phyloP scores from a whole-genome alignment of 306 rosid genomes.

The Lupinus albus region DNA sequence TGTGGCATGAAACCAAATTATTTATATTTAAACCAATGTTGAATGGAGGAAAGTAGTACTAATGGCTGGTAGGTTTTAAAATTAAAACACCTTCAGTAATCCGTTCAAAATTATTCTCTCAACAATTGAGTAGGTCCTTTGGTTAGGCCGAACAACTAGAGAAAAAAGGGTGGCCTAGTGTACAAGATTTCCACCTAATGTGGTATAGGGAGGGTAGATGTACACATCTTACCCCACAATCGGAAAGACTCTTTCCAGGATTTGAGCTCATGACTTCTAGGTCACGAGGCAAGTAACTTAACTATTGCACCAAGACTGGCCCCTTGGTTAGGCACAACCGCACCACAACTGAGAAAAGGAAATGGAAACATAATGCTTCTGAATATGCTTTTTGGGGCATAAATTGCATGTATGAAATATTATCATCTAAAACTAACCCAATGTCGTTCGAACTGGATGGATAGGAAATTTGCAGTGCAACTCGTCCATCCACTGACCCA shows the following conservation, averaged over 20 bases:
- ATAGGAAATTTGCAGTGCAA: constrained; percentile 64
- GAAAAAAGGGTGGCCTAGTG: no score
- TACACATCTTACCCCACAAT: no score
- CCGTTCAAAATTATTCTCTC: constrained; percentile 22
- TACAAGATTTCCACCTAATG: no score
- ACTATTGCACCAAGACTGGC: no score
- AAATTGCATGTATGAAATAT: neutral
- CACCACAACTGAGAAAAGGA: neutral
- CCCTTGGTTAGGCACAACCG: neutral
- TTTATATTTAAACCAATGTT: neutral
- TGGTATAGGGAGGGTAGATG: no score
- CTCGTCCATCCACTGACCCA: constrained; percentile 95
- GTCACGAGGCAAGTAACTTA: no score
- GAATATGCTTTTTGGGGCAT: neutral
- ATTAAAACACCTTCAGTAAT: constrained; percentile 8
- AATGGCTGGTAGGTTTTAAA: neutral
- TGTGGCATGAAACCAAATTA: neutral
- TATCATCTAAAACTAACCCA: constrained; percentile 53
- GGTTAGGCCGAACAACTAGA: neutral
- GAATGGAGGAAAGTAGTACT: constrained; percentile 18
- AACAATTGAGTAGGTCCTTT: constrained; percentile 23
- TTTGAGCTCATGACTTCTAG: no score
- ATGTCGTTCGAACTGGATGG: constrained; percentile 58
- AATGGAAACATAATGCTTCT: constrained; percentile 3
- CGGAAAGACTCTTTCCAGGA: no score